Evolutionary conservation across 495 filamentous ascomycete genomes (phyloP), one percentile per base, ranked within the genome.

Genomic region (Xylaria bambusicola): DNA sequence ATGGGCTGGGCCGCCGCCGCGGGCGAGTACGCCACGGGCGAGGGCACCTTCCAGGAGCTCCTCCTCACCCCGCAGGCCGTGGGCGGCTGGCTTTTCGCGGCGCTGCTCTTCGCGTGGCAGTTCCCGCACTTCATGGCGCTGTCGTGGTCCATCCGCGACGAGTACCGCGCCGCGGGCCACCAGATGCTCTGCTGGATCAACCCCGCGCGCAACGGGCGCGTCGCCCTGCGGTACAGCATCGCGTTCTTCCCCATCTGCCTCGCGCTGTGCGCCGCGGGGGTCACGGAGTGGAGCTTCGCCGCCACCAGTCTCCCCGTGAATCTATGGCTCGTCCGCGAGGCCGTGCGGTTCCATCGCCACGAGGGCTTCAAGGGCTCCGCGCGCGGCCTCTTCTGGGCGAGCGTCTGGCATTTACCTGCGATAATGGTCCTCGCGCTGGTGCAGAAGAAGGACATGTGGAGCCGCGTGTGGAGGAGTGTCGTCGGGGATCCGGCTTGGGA

Each of bases 1-100:
- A 98, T 98, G 94, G 94, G 94, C 66, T 98, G 94, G 94, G 87
- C 93, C 13, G 94, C 94, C 0, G 94, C 93, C 2, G 90, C 90
- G 0, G 92, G 92, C 44, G 90, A 96, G 73, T 88, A 82, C 42
- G 91, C 92, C n/a, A 88, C 86, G 0, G 86, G 84, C 2, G 77
- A 79, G 52, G 86, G 82, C 56, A 82, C 80, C 12, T 93, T 90
- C 88, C 79, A 82, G 21, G 92, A 97, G 56, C 84, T 97, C 29
- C 82, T 98, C 0, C 67, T 81, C 18, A 73, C 76, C 0, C 44
- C 59, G 6, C 76, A 80, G 57, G 88, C 87, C 56, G 75, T 88
- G 6, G 94, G 94, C 2, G 95, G 93, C 1, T 98, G 94, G 94
- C 72, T 98, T 6, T 77, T 97, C 0, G 95, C 90, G 5, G 84